phyloP scores from a whole-genome alignment of 2,329 filamentous ascomycete species.

The Bertia moriformis region DNA sequence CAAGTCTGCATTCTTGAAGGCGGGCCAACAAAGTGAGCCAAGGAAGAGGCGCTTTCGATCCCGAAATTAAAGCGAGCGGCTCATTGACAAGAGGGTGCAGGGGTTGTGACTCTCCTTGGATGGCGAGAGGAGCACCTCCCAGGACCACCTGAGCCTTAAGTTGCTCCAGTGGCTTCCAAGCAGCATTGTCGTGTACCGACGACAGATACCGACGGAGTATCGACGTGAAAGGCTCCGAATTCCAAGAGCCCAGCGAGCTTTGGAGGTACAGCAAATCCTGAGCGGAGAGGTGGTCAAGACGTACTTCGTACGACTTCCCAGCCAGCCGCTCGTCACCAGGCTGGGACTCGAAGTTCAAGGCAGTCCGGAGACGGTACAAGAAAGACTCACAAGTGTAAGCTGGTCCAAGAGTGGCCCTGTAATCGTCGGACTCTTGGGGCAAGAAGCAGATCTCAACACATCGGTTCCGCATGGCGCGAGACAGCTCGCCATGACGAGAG shows the following conservation, averaged over 20 bases:
- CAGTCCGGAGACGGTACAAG: slow-evolving; percentile 18
- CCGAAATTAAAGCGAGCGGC: not conserved
- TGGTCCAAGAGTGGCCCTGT: slow-evolving; percentile 21
- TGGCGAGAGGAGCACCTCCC: not conserved
- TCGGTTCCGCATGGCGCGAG: slow-evolving; percentile 89
- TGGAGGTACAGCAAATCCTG: not conserved
- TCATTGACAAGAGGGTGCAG: not conserved
- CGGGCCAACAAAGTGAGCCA: not conserved
- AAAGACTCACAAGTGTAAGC: slow-evolving; percentile 32
- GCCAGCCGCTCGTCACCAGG: not conserved
- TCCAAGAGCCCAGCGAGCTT: not conserved
- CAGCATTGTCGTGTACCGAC: not conserved
- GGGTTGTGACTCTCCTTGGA: not conserved
- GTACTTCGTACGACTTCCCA: not conserved
- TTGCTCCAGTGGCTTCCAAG: not conserved
- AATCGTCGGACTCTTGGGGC: slow-evolving; percentile 16
- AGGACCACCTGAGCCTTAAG: not conserved
- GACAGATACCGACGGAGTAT: not conserved
- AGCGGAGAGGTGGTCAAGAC: not conserved
- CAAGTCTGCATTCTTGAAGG: not conserved
- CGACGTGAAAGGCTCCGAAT: not conserved
- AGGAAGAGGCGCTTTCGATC: not conserved
- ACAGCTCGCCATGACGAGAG: slow-evolving; percentile 80
- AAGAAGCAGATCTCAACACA: slow-evolving; percentile 77
- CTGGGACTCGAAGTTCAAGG: not conserved